These are phyloP conservation scores for Paulownia fortunei DNA, from an alignment of 257 asterid species.

Conservation along the genomic window DNA sequence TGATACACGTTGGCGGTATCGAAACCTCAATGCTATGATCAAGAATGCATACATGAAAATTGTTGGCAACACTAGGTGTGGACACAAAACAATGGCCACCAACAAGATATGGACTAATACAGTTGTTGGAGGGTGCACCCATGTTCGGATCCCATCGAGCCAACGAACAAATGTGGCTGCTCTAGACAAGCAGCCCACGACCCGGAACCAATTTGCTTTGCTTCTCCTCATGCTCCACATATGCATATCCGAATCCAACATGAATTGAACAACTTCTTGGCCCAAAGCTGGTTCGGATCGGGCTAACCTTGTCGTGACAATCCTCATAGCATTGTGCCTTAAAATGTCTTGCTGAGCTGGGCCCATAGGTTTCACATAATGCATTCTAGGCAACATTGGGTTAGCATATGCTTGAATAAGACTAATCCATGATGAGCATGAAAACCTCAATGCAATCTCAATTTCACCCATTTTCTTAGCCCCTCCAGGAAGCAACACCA, in stretches of 20 bases:
- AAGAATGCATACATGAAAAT: slow-evolving; percentile 77
- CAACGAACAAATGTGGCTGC: slow-evolving; percentile 70
- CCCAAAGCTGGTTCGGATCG: slow-evolving; percentile 88
- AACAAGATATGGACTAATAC: slow-evolving; percentile 65
- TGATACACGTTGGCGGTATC: slow-evolving; percentile 60
- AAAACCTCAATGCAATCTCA: slow-evolving; percentile 76
- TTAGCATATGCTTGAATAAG: slow-evolving; percentile 75
- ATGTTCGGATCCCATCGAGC: slow-evolving; percentile 69
- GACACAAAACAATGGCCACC: slow-evolving; percentile 70
- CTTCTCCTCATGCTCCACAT: slow-evolving; percentile 96
- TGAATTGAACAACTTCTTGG: slow-evolving; percentile 87
- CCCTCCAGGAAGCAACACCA: slow-evolving; percentile 75
- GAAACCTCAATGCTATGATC: slow-evolving; percentile 54
- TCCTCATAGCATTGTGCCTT: slow-evolving; percentile 77
- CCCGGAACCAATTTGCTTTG: slow-evolving; percentile 93
- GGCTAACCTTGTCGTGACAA: slow-evolving; percentile 71
- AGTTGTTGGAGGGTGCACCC: slow-evolving; percentile 80
- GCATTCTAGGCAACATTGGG: slow-evolving; percentile 88
- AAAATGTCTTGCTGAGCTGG: slow-evolving; percentile 85
- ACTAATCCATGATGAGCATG: slow-evolving; percentile 85
- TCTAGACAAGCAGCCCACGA: slow-evolving; percentile 74
- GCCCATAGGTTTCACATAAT: slow-evolving; percentile 81
- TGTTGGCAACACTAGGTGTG: slow-evolving; percentile 73
- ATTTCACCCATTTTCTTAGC: slow-evolving; percentile 90
- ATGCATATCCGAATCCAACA: slow-evolving; percentile 82